Evolutionary conservation across 192 early-diverging fungal species (phyloP), one percentile per base, ranked within the genome.

Genomic region (Backusella australiensis): DNA sequence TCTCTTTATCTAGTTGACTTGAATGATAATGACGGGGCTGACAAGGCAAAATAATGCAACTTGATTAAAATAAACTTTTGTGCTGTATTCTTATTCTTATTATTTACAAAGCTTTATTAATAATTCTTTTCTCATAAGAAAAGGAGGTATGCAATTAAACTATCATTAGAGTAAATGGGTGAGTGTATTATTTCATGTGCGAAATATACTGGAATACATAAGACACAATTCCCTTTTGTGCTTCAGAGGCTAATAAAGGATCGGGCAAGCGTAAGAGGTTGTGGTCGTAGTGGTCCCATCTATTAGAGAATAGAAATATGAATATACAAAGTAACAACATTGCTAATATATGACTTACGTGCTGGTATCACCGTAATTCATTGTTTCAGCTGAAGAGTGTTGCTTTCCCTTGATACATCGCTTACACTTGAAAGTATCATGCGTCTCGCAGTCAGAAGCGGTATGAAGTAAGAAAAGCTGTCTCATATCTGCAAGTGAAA

Each of bases 351-450:
- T 14, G 69, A 82, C 85, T 82, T 81, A 86, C 85, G 85, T 79
- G 75, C 90, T 93, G 34, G 92, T 90, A 77, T 95, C 95, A 1
- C 91, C 93, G 70, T 92, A 94, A 29, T 90, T 88, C 87, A 94
- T 92, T 80, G 70, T 72, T 14, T 84, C 56, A 2, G 86, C 66
- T 88, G 93, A 77, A 42, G 88, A 82, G 7, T 91, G 83, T 80
- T 98, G 97, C n/a, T 88, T 85, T 3, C 96, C 96, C 4, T 91
- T 79, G 17, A 96, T 85, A 75, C 98, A 99, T 32, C 96, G 88
- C 53, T 83, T 83, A 85, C 98, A 99, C 80, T 95, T 96, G 85
- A 99, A 98, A 19, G 94, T 96, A 77, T 96, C 96, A 80, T 99
- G 98, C 3, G 98, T 99, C 44, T 99, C 96, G 76, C 92, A 94